Evolutionary conservation across 2,329 filamentous ascomycete species (phyloP).

Genomic region (Pseudocercospora cruenta): DNA sequence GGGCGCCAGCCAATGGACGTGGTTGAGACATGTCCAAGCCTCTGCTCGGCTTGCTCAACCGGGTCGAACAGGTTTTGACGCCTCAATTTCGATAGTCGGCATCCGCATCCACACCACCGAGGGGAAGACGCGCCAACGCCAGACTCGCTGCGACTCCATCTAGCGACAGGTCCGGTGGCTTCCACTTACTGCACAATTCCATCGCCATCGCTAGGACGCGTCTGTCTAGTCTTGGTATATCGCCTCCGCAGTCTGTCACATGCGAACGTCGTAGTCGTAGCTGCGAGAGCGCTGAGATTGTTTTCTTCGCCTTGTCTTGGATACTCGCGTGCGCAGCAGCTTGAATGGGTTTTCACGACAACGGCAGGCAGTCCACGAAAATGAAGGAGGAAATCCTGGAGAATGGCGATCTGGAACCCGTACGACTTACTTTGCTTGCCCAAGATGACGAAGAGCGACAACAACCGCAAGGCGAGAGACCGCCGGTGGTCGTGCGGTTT

Average conservation of each 20-base stretch:
- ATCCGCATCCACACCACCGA: background rate
- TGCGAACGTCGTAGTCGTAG: background rate
- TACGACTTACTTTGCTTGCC: conserved; percentile 24
- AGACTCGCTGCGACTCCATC: background rate
- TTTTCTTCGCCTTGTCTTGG: background rate
- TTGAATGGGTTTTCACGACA: conserved; percentile 23
- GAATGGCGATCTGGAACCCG: conserved; percentile 27
- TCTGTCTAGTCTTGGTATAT: conserved; percentile 2
- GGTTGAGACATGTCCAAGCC: background rate
- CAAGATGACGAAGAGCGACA: conserved; percentile 29
- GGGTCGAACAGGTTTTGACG: background rate
- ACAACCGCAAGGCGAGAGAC: conserved; percentile 13
- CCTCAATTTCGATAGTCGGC: conserved; percentile 1
- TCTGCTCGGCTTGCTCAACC: background rate
- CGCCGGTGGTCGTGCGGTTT: background rate
- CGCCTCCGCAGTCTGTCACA: conserved; percentile 1
- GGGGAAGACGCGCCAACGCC: background rate
- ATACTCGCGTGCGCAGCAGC: conserved; percentile 4
- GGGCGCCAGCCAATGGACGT: background rate
- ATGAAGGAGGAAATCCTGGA: conserved; percentile 28
- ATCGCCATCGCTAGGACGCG: background rate
- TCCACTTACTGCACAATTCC: background rate
- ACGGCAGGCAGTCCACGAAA: conserved; percentile 18
- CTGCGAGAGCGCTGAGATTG: background rate
- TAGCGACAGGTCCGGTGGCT: background rate